These are phyloP conservation scores for Naganishia onofrii DNA, from an alignment of 768 basidiomycete genomes.

Conservation along the genomic window DNA sequence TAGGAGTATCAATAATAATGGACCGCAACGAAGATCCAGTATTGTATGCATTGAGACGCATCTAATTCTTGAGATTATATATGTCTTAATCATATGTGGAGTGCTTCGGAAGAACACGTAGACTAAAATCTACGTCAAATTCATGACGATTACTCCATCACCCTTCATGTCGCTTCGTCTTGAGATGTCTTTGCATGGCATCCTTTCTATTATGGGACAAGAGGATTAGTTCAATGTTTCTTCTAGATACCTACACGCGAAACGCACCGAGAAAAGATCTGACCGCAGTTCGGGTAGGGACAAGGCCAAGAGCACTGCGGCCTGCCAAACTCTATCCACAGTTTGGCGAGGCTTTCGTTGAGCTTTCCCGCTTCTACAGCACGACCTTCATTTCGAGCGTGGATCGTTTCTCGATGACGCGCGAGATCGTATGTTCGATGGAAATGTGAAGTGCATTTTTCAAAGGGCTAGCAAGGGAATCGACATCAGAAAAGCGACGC, in stretches of 20 bases:
- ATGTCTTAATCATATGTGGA: neutral
- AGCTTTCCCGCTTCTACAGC: conserved; percentile 28
- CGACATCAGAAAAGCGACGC: no score
- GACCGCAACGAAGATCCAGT: no score
- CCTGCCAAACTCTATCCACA: conserved; percentile 31
- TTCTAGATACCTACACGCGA: neutral
- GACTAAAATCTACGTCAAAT: neutral
- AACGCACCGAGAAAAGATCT: conserved; percentile 32
- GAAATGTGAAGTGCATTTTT: conserved; percentile 32
- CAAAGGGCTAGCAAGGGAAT: conserved; percentile 31
- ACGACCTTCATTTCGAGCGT: conserved; percentile 37
- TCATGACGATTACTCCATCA: no score
- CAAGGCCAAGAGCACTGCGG: conserved; percentile 33
- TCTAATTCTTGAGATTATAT: neutral
- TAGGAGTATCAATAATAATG: no score
- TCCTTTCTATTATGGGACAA: conserved; percentile 23
- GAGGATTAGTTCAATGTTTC: neutral
- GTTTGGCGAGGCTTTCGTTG: conserved; percentile 25
- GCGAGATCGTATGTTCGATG: conserved; percentile 44
- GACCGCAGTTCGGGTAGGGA: conserved; percentile 28
- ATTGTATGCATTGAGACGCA: neutral
- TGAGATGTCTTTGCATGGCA: conserved; percentile 34
- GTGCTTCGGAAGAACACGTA: neutral
- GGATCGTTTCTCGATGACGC: conserved; percentile 44
- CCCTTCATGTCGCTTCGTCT: conserved; percentile 30